These are phyloP conservation scores for Stemphylium vesicarium DNA, from an alignment of 2,329 filamentous ascomycete genomes.

Conservation along the genomic window DNA sequence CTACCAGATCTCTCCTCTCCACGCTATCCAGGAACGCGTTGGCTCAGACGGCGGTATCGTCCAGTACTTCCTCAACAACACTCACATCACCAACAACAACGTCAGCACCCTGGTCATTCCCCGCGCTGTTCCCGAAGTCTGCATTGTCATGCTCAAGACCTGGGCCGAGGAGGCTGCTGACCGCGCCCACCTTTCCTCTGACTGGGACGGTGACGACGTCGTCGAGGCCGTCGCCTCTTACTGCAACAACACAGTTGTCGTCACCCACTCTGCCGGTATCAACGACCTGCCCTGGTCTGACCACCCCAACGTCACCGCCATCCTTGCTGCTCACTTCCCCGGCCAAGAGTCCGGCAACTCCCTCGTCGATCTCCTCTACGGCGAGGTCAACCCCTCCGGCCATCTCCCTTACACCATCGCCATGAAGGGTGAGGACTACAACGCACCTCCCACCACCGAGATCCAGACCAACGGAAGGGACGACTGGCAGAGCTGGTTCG, in stretches of 20 bases:
- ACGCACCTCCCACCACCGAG: constrained; percentile 48
- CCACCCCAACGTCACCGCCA: constrained; percentile 53
- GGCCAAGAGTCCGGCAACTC: constrained; percentile 52
- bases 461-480: constrained; percentile 49
- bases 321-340: constrained; percentile 51
- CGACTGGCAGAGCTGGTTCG: constrained; percentile 60
- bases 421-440: constrained; percentile 72
- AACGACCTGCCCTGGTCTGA: constrained; percentile 52
- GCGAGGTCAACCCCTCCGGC: constrained; percentile 77
- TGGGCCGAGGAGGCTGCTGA: constrained; percentile 57
- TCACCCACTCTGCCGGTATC: constrained; percentile 54
- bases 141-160: constrained; percentile 66
- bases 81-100: constrained; percentile 42
- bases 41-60: constrained; percentile 50
- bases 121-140: constrained; percentile 53
- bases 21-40: constrained; percentile 48
- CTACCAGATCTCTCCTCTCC: constrained; percentile 52
- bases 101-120: constrained; percentile 34
- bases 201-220: constrained; percentile 50
- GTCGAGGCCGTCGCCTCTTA: constrained; percentile 54
- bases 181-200: constrained; percentile 48
- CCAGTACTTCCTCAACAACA: constrained; percentile 54
- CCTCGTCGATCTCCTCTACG: constrained; percentile 65
- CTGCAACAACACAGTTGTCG: constrained; percentile 61
- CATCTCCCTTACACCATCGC: constrained; percentile 88